A percentile compares a stretch with the other conserved stretches of the same genome.
Conservation (phyloP, 2,329 filamentous ascomycete genomes). For the Fusarium acutatum region DNA sequence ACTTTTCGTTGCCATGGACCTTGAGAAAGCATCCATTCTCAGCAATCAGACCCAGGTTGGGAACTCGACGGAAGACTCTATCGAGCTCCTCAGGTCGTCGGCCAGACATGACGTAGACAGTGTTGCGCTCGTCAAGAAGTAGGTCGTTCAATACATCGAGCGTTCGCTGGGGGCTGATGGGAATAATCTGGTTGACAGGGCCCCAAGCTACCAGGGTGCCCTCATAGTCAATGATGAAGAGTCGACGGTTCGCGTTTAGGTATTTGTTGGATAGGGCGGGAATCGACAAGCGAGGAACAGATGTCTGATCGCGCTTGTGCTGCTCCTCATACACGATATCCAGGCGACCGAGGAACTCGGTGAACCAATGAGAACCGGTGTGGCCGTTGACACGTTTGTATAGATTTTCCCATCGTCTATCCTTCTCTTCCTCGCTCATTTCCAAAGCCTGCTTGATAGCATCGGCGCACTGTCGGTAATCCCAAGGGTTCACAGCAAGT, state of each 20-base stretch:
- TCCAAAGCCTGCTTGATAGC: slow-evolving; percentile 86
- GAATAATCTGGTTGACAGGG: slow-evolving; percentile 82
- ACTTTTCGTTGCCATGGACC: slow-evolving; percentile 71
- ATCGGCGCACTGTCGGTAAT: slow-evolving; percentile 87
- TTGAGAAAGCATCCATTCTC: slow-evolving; percentile 95
- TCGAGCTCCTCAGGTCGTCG: slow-evolving; percentile 89
- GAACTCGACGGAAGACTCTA: slow-evolving; percentile 82
- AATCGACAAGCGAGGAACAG: slow-evolving; percentile 84
- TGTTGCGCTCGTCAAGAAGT: slow-evolving; percentile 80
- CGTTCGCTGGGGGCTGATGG: slow-evolving; percentile 84
- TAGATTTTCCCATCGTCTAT: slow-evolving; percentile 76
- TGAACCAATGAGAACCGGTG: slow-evolving; percentile 87
- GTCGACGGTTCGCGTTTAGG: slow-evolving; percentile 68
- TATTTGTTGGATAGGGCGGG: slow-evolving; percentile 73
- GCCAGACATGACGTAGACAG: slow-evolving; percentile 93
- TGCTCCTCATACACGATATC: slow-evolving; percentile 84
- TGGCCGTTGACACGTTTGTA: slow-evolving; percentile 79
- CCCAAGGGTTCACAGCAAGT: slow-evolving; percentile 92
- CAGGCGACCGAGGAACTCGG: slow-evolving; percentile 75
- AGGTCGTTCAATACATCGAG: slow-evolving; percentile 85
- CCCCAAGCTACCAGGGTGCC: slow-evolving; percentile 91
- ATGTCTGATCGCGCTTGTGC: slow-evolving; percentile 82
- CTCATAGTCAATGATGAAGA: slow-evolving; percentile 95
- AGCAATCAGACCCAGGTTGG: slow-evolving; percentile 86
- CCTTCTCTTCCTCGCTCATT: slow-evolving; percentile 79